A percentile compares a stretch with the other conserved stretches of the same genome.
Conservation (phyloP, 495 filamentous ascomycete genomes). For the Neurospora discreta region DNA sequence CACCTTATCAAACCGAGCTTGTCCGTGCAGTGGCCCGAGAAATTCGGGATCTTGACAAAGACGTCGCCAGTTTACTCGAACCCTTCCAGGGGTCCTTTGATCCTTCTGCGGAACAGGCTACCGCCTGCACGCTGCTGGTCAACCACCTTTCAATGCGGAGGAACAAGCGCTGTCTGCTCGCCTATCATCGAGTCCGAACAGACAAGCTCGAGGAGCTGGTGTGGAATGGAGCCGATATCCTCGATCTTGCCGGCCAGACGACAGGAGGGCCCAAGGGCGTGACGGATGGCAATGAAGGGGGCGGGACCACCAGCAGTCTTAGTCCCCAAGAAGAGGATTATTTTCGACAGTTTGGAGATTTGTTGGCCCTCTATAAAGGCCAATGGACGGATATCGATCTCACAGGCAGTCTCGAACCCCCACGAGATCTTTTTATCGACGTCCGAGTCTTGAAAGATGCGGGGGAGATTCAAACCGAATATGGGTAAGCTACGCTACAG, state of each 20-base stretch:
- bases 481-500: slow-evolving; percentile 55
- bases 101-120: slow-evolving; percentile 70
- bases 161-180: slow-evolving; percentile 92
- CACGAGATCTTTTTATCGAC: slow-evolving; percentile 93
- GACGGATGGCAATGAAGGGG: slow-evolving; percentile 18
- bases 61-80: slow-evolving; percentile 68
- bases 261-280: slow-evolving; percentile 18
- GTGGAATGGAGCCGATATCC: slow-evolving; percentile 78
- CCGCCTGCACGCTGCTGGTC: slow-evolving; percentile 79
- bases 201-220: slow-evolving; percentile 91
- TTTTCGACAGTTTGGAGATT: slow-evolving; percentile 78
- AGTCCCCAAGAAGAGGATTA: slow-evolving; percentile 98
- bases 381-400: slow-evolving; percentile 98
- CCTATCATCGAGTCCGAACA: slow-evolving; percentile 81
- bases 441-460: slow-evolving; percentile 94
- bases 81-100: slow-evolving; percentile 79
- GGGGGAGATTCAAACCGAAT: slow-evolving; percentile 98
- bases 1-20: slow-evolving; percentile 86
- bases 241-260: slow-evolving; percentile 36
- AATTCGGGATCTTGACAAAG: slow-evolving; percentile 87
- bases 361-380: slow-evolving; percentile 92
- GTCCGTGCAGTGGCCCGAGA: slow-evolving; percentile 81
- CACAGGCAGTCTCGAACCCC: slow-evolving; percentile 89
- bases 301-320: slow-evolving; percentile 54
- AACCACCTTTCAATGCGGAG: slow-evolving; percentile 90